Evolutionary conservation across 2,329 filamentous ascomycete species (phyloP), one percentile per base, ranked within the genome.

Genomic region (Apiospora marii): DNA sequence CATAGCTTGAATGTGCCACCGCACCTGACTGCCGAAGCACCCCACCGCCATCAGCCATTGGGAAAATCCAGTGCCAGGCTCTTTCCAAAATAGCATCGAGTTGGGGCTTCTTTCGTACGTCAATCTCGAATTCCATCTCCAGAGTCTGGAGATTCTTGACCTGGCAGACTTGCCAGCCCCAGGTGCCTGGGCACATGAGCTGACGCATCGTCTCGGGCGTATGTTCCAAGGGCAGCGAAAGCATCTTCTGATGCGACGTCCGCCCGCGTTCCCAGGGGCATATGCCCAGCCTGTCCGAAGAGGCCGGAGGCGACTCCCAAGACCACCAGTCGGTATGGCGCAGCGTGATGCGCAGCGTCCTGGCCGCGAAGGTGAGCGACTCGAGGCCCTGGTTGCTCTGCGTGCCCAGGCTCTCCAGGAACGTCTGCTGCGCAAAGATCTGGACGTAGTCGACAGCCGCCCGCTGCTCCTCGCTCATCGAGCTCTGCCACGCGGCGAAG

Each of bases 91-190:
- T 34, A 24, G 44, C 49, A 37, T 73, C 69, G 61, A 73, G 37
- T 27, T 73, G 72, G 14, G 10, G 24, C 41, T 51, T 68, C 69
- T 73, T 73, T 10, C 70, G 14, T 13, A 44, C 64, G 30, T 71
- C 72, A 30, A 43, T 69, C 43, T 73, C 72, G 14, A 73, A 73
- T 24, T 71, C 72, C 30, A 73, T 73, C 41, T 73, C 69, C 22
- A 73, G 51, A 6, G 27, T 69, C 64, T 73, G 61, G 6, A 73
- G 69, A 30, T 70, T 70, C 48, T 49, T 34, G 3, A 73, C 41
- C 22, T 69, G 72, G 13, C 69, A 51, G 34, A 73, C 41, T 22
- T 71, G 69, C 69, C 69, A 73, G 19, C 72, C 72, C 72, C 69
- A 73, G 22, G 72, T 73, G 14, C 72, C 72, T 1, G 58, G 46